A percentile compares a stretch with the other conserved stretches of the same genome.
These are phyloP conservation scores for Tylopilus plumbeoviolaceoides DNA, from an alignment of 768 basidiomycete species.

Conservation along the genomic window DNA sequence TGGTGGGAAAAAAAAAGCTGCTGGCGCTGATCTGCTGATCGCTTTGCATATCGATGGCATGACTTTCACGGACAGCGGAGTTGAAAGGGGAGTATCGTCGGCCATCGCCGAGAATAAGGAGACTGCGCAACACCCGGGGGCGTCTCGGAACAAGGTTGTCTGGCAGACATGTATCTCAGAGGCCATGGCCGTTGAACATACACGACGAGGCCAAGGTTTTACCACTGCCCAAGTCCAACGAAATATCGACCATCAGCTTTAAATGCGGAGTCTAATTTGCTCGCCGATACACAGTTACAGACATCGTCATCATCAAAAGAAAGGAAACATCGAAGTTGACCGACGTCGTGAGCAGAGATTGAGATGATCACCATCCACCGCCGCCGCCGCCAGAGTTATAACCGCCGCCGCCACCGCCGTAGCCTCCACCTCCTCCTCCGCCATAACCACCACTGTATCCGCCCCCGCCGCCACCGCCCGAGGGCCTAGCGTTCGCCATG, in stretches of 20 bases:
- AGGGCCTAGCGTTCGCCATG: slow-evolving; percentile 29
- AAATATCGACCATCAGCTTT: too few relatives aligned
- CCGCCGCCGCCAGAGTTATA: not conserved
- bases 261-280: too few relatives aligned
- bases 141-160: too few relatives aligned
- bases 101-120: not conserved
- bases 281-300: slow-evolving; percentile 3
- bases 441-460: slow-evolving; percentile 14
- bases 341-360: not conserved
- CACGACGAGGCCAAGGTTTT: too few relatives aligned
- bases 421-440: slow-evolving; percentile 1
- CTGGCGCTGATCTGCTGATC: not conserved
- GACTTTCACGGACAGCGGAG: not conserved
- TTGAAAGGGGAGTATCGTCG: not conserved
- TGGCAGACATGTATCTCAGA: too few relatives aligned
- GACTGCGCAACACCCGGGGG: too few relatives aligned
- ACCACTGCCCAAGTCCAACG: too few relatives aligned
- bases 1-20: too few relatives aligned
- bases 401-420: not conserved
- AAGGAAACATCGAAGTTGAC: slow-evolving; percentile 2
- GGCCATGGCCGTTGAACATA: too few relatives aligned
- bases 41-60: not conserved
- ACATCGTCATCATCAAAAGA: slow-evolving; percentile 2
- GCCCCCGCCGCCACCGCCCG: slow-evolving; percentile 27
- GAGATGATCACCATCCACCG: slow-evolving; percentile 11